A percentile compares a stretch with the other conserved stretches of the same genome.
phyloP scores from a whole-genome alignment of 352 stramenopile genomes.

The Globisporangium uncinulatum region DNA sequence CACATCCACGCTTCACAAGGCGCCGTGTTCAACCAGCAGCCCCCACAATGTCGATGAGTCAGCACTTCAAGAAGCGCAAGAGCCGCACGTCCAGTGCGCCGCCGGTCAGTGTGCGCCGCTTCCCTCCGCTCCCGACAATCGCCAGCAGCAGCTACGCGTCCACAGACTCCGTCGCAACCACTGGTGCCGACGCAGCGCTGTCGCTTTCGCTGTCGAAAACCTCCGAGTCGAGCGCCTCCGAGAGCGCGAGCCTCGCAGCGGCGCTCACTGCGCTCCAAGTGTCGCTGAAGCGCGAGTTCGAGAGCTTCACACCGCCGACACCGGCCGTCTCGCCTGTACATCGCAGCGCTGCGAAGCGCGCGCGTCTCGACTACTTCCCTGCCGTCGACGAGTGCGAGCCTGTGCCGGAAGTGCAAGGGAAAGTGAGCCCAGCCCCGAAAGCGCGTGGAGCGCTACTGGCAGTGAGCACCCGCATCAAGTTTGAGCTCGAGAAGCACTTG shows the following conservation, averaged over 20 bases:
- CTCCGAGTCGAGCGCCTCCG: slow-evolving; percentile 8
- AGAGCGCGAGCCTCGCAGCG: slow-evolving; percentile 45
- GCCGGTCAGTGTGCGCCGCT: not conserved
- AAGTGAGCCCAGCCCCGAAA: slow-evolving; percentile 30
- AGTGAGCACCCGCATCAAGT: slow-evolving; percentile 68
- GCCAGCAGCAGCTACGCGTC: not conserved
- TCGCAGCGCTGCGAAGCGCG: slow-evolving; percentile 41
- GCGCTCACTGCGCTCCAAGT: slow-evolving; percentile 68
- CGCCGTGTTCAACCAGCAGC: not conserved
- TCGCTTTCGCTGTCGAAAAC: not conserved
- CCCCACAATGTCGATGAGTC: slow-evolving; percentile 43
- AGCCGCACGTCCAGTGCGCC: slow-evolving; percentile 24
- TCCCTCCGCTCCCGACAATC: not conserved
- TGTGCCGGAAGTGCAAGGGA: slow-evolving; percentile 15
- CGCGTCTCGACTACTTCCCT: slow-evolving; percentile 42
- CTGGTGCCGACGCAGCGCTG: not conserved
- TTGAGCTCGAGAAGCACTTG: slow-evolving; percentile 60
- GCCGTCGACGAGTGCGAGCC: slow-evolving; percentile 21
- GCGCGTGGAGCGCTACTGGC: slow-evolving; percentile 49
- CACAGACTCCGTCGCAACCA: not conserved
- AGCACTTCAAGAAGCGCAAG: slow-evolving; percentile 72
- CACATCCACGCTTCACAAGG: not conserved
- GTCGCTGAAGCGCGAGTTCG: slow-evolving; percentile 65
- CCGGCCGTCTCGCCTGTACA: slow-evolving; percentile 62
- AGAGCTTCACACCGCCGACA: slow-evolving; percentile 66